Base-by-base conservation (phyloP, 768 basidiomycete species). In the Hericium rajendrae region DNA sequence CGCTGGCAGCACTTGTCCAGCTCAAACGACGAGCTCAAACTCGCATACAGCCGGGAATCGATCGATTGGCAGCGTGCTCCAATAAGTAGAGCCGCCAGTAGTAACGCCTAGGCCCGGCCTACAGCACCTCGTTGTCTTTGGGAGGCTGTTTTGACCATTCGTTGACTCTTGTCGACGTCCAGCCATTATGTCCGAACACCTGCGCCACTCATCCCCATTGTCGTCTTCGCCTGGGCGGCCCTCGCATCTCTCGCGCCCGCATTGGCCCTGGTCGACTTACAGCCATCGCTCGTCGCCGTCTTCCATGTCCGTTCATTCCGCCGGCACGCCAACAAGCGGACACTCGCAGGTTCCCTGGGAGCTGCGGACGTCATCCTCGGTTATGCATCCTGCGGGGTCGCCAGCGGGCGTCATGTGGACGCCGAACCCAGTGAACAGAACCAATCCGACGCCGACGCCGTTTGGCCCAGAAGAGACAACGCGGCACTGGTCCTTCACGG, bases 401-500 rank as follows among this genome's bases (percentile, higher is more conserved):
- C 32, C 32, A 62, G 65, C 12, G 62, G 32, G 59, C 46, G 63
- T 66, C 9, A 62, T 67, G 40, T 56, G 60, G 26, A 62, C 66
- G 15, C 46, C 60, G 43, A 54, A 48, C 20, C 56, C 56, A 1
- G 53, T 54, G 15, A 53, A 60, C 38, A 60, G 58, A 49, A 40
- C 52, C 38, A 56, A 60, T 48, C 15, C 57, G 57, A 20, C 60
- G 46, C 22, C 38, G 38, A 56, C 62, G 43, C 59, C 64, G 51
- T 49, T 65, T 22, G 56, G 51, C n/a, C 74, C 72, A 54, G 76
- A 79, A 20, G 76, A 79, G 18, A 72, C 75, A 8, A 83, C 77
- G 13, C 72, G 80, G 38, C 84, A 86, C 61, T 86, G 85, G 84
- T 74, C 79, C 3, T 84, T 85, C 63, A 78, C 77, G 62, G 85